These are phyloP conservation scores for Oryza punctata DNA, from an alignment of 176 grass and related monocot genomes.

Conservation along the genomic window DNA sequence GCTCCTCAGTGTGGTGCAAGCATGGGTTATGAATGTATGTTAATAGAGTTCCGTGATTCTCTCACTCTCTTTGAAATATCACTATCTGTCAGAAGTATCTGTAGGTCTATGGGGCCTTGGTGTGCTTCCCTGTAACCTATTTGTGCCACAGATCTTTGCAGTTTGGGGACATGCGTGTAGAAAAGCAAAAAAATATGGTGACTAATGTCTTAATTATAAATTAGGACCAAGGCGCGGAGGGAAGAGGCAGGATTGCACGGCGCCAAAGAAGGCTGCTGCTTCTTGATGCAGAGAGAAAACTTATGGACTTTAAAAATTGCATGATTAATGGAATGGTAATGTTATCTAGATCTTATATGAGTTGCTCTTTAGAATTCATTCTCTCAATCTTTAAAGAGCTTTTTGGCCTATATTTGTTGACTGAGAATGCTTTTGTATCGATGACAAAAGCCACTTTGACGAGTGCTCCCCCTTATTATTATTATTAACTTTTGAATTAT, in stretches of 20 bases:
- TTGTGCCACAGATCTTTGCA: not conserved
- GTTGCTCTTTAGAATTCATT: not conserved
- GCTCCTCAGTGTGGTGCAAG: constrained; percentile 62
- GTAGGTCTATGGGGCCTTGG: not conserved
- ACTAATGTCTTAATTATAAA: constrained; percentile 38
- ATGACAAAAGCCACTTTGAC: not conserved
- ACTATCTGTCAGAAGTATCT: not conserved
- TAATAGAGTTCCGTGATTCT: not conserved
- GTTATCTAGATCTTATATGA: constrained; percentile 22
- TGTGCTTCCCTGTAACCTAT: not conserved
- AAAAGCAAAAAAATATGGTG: constrained; percentile 27
- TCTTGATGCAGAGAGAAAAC: constrained; percentile 81
- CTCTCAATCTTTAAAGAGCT: not conserved
- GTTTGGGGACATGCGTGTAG: constrained; percentile 4
- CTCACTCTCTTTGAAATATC: not conserved
- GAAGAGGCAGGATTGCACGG: constrained; percentile 86
- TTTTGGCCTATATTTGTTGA: not conserved
- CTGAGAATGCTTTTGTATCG: not conserved
- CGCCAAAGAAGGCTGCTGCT: constrained; percentile 83
- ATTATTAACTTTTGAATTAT: not conserved
- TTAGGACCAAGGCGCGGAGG: constrained; percentile 91
- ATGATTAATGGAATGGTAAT: constrained; percentile 80
- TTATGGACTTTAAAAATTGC: constrained; percentile 74
- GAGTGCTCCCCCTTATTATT: too few relatives aligned
- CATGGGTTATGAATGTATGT: constrained; percentile 86